Percentiles rank a stretch among this genome's conserved stretches.
These are phyloP conservation scores for Pinus tabuliformis DNA, from an alignment of 75 land plant genomes.

Conservation along the genomic window DNA sequence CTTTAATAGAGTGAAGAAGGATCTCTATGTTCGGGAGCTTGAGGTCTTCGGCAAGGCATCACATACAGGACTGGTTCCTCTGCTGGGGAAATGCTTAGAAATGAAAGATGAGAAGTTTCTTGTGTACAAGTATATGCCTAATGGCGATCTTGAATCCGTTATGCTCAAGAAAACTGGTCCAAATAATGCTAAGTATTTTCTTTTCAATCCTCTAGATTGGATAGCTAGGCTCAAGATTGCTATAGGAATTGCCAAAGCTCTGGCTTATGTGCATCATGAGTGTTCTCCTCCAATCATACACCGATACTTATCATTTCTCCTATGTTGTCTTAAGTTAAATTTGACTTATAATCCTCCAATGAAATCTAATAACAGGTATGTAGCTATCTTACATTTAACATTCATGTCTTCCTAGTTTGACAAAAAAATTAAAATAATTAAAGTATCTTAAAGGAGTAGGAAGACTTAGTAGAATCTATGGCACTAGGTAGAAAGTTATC, in stretches of 20 bases:
- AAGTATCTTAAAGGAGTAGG: no score
- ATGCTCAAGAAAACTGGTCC: conserved; percentile 3
- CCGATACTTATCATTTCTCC: conserved; percentile 9
- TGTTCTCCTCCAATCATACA: conserved; percentile 29
- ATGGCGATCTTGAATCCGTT: conserved; percentile 22
- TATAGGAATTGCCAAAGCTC: conserved; percentile 25
- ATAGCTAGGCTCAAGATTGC: conserved; percentile 26
- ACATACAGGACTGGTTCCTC: conserved; percentile 19
- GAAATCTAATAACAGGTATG: no score
- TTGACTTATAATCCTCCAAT: no score
- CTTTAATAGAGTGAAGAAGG: conserved; percentile 7
- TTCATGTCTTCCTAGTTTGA: no score
- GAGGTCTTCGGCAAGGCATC: conserved; percentile 25
- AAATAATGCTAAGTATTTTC: background rate
- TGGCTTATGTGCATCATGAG: conserved; percentile 25
- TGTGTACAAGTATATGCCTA: conserved; percentile 29
- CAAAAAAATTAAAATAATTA: no score
- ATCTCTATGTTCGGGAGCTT: conserved; percentile 13
- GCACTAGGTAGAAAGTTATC: no score
- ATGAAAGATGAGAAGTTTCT: conserved; percentile 18
- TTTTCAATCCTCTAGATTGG: conserved; percentile 22
- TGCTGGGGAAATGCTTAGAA: conserved; percentile 26
- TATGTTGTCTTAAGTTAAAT: no score
- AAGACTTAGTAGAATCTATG: no score
- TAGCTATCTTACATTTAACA: no score